Base-by-base conservation (phyloP, 179 eudicot species). In the Beta lomatogona region DNA sequence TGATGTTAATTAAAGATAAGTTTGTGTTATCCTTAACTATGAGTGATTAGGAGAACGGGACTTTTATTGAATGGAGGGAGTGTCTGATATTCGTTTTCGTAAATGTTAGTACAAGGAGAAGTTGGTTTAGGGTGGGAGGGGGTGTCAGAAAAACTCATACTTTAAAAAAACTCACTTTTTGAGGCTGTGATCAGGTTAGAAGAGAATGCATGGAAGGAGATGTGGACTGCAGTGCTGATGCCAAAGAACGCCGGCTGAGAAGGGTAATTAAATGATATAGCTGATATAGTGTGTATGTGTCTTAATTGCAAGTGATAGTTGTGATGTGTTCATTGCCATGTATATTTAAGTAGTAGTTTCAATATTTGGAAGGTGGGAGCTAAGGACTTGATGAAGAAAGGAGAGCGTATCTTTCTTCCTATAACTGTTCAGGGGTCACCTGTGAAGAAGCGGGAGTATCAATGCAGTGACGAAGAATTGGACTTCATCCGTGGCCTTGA, bases 361-460 rank as follows among this genome's bases (percentile, higher is more conserved):
- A 75, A 84, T 77, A 81, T 11, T 80, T 80, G 70, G 73, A 81
- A 96, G 99, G 92, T 96, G 76, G 88, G 91, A 76, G 97, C 96
- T 68, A 96, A 93, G 88, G 94, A 93, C 79, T 77, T 80, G 57
- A 86, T 96, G 95, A 86, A 79, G 59, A 55, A 78, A 45, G 97
- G 99, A 77, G 99, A 96, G 65, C 86, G 80, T 41, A 86, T 94
- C 68, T 83, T 80, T 82, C 96, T 96, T 80, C 99, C 99, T 79
- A 80, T 78, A 80, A 85, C 91, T 21, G 93, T 94, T 19, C 82
- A 84, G 73, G 91, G 84, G 73, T 60, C 85, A 45, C 83, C 88
- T 64, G 77, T 82, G 61, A 81, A 78, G 83, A 90, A 88, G 83
- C 76, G 66, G 6, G 81, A 84, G 81, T 74, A 74, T 81, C 31